Percentiles rank a stretch among this genome's conserved stretches.
phyloP scores from a whole-genome alignment of 164 flowering plant species.

The Magnolia kwangsiensis region DNA sequence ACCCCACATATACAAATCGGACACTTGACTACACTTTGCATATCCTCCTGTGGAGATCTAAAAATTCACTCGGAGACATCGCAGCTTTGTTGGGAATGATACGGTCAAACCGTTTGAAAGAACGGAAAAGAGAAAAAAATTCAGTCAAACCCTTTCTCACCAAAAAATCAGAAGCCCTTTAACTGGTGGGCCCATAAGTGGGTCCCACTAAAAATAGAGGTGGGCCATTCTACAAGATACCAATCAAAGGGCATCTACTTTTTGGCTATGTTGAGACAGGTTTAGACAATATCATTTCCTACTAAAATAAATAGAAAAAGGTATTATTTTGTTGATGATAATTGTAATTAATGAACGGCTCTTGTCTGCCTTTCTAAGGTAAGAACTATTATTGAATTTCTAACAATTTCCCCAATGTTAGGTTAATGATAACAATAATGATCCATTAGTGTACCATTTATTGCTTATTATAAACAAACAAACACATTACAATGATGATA shows the following conservation, averaged over 20 bases:
- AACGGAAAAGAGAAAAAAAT: not conserved
- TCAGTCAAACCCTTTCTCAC: too few species aligned
- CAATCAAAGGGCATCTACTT: conserved; percentile 1
- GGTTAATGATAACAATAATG: not conserved
- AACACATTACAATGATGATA: too few species aligned
- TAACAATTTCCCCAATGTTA: not conserved
- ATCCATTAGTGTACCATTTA: not conserved
- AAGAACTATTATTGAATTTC: not conserved
- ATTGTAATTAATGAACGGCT: not conserved
- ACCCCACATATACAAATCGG: too few species aligned
- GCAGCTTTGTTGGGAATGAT: not conserved
- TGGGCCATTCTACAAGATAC: not conserved
- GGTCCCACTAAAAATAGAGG: not conserved
- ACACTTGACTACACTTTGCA: too few species aligned
- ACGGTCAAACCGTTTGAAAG: conserved; percentile 1
- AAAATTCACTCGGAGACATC: not conserved
- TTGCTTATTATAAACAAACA: not conserved
- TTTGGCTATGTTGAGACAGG: not conserved
- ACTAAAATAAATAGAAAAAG: not conserved
- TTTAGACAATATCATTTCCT: not conserved
- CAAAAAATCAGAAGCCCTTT: not conserved
- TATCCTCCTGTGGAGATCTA: too few species aligned
- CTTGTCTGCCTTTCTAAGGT: conserved; percentile 1
- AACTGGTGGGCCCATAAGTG: not conserved
- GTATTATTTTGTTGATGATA: not conserved